Conservation (phyloP, 139 green algal species). For the Chlamydomonas sphaeroides region DNA sequence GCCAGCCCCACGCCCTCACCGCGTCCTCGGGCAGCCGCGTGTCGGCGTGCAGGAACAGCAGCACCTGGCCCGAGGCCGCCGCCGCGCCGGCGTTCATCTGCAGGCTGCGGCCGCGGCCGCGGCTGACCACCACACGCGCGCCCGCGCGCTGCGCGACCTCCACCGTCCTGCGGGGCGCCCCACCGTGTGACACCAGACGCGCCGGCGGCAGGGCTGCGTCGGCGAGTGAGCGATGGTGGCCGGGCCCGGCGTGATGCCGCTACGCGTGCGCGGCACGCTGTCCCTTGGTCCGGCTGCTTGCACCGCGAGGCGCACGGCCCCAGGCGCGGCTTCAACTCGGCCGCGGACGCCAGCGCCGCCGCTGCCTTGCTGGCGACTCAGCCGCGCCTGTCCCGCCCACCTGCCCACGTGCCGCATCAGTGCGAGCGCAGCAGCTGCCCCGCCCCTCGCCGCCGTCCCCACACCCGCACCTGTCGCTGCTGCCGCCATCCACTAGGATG, state of each 20-base stretch:
- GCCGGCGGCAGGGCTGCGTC: no score
- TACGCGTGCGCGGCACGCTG: no score
- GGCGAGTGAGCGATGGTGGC: no score
- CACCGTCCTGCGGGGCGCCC: conserved; percentile 54
- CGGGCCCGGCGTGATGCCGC: no score
- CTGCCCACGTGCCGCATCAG: neutral
- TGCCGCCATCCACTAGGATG: conserved; percentile 84
- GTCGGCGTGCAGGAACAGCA: conserved; percentile 75
- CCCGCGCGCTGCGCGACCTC: conserved; percentile 40
- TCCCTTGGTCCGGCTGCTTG: no score
- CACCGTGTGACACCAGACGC: no score
- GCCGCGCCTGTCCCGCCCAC: no score
- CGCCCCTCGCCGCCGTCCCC: no score
- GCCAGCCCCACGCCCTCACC: conserved; percentile 13
- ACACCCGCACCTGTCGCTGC: conserved; percentile 54
- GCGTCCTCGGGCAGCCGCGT: conserved; percentile 53
- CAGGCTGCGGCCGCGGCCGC: conserved; percentile 53
- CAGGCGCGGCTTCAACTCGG: no score
- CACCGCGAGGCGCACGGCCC: no score
- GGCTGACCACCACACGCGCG: conserved; percentile 30
- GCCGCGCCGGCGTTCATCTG: conserved; percentile 86
- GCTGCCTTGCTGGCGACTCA: no score
- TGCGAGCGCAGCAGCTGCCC: neutral
- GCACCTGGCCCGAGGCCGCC: conserved; percentile 47
- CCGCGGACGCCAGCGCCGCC: no score